Evolutionary conservation across 148 eudicot species (phyloP).

Genomic region (Camellia japonica): DNA sequence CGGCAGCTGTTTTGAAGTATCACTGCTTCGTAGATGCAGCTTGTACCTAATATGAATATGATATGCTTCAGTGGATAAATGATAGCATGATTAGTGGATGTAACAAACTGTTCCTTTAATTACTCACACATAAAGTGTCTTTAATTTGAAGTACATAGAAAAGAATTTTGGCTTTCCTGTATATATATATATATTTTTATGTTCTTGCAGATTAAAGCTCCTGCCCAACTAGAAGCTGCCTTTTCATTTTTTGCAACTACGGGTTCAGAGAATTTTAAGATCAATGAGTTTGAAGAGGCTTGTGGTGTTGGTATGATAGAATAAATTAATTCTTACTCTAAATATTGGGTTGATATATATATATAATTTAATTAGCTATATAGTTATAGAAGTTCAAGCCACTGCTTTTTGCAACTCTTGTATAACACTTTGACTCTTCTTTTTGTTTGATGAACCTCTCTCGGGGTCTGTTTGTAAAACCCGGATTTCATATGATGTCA

Average conservation of each 20-base stretch:
- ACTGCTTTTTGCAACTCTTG: background rate
- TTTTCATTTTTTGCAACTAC: conserved; percentile 57
- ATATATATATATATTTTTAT: background rate
- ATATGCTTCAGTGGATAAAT: background rate
- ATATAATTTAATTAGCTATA: background rate
- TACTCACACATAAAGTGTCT: background rate
- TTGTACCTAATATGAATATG: background rate
- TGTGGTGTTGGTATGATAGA: conserved; percentile 90
- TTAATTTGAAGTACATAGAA: conserved; percentile 45
- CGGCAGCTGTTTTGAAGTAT: no score
- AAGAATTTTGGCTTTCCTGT: background rate
- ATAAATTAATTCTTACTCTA: background rate
- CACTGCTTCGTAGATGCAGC: background rate
- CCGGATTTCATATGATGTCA: background rate
- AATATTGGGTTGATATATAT: background rate
- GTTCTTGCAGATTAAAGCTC: conserved; percentile 71
- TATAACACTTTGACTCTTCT: background rate
- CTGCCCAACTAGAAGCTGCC: conserved; percentile 95
- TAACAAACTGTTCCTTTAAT: background rate
- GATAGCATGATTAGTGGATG: background rate
- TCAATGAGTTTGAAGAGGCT: conserved; percentile 68
- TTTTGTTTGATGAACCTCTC: background rate
- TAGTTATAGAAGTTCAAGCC: background rate
- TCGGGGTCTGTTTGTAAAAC: background rate
- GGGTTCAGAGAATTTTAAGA: conserved; percentile 56